Evolutionary conservation across 805 yeast genomes (phyloP), one percentile per base, ranked within the genome.

Genomic region (Teunomyces panamensis): DNA sequence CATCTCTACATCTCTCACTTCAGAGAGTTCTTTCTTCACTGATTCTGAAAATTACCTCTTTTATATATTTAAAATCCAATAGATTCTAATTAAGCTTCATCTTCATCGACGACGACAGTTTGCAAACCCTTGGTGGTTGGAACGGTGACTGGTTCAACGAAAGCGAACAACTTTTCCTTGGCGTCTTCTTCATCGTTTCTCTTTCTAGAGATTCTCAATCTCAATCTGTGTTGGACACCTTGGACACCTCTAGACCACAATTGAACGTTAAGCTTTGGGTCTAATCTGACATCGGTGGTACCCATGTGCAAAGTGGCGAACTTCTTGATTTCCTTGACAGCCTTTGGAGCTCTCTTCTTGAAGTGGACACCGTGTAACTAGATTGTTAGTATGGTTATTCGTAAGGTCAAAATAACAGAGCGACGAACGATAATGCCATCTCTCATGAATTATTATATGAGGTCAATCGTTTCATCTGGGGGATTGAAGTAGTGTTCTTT

Each of bases 131-230:
- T 94, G 78, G 89, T 84, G 60, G 95, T 73, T 71, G 97, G 87
- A 69, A 94, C 97, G 70, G 80, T 78, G 74, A 94, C 96, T 71
- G 95, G 92, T 84, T 94, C 98, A 71, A 94, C 99, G 79, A 82
- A 91, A 63, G 98, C 90, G 84, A 89, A 94, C 77, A 94, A 85
- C 77, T 91, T 89, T 81, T 89, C 91, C 85, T 86, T 87, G 71
- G 99, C 97, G 74, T 89, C 92, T 84, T 94, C 99, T 83, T 94
- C 99, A 79, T 94, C 97, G 84, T 94, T 94, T 84, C 98, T 89
- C 91, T 87, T 94, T 86, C 96, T 87, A 58, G 98, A 90, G 80
- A 94, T 91, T 83, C 97, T 91, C 75, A 94, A 84, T 84, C 99
- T 91, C 78, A 94, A 75, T 85, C 97, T 91, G 89, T 80, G 81